phyloP scores from a whole-genome alignment of 306 rosid species.

The Quercus cerris region DNA sequence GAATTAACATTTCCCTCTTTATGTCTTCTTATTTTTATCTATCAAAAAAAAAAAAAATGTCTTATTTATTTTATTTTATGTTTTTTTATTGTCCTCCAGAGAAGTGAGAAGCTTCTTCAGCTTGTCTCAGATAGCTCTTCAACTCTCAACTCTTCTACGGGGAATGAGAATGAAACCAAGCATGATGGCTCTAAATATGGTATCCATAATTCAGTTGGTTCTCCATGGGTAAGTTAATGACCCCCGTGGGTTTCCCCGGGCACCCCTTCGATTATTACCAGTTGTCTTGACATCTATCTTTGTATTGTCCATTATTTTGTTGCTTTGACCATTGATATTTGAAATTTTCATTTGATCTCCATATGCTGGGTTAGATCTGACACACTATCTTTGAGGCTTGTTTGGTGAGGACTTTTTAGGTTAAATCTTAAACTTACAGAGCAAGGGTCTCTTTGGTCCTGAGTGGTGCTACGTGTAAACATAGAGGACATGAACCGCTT shows the following conservation, averaged over 20 bases:
- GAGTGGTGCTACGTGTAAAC: no score
- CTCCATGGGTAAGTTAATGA: slow-evolving; percentile 50
- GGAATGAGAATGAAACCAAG: slow-evolving; percentile 28
- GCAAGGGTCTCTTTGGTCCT: no score
- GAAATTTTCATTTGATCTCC: background rate
- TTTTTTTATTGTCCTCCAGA: slow-evolving; percentile 40
- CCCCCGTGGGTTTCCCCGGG: no score
- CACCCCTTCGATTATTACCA: no score
- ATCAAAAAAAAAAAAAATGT: no score
- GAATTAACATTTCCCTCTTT: slow-evolving; percentile 13
- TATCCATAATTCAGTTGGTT: slow-evolving; percentile 14
- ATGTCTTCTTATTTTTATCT: slow-evolving; percentile 7
- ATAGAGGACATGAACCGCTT: no score
- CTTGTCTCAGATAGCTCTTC: slow-evolving; percentile 56
- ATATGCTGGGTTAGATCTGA: background rate
- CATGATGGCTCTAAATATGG: slow-evolving; percentile 17
- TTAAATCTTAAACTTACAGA: background rate
- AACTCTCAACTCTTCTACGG: slow-evolving; percentile 10
- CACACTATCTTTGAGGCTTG: background rate
- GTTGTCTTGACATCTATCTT: background rate
- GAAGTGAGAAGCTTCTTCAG: slow-evolving; percentile 80
- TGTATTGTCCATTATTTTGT: background rate
- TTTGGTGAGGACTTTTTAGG: background rate
- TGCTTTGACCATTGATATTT: background rate
- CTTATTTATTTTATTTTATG: no score